Evolutionary conservation across 2,329 filamentous ascomycete species (phyloP), one percentile per base, ranked within the genome.

Genomic region (Fusarium coffeatum): DNA sequence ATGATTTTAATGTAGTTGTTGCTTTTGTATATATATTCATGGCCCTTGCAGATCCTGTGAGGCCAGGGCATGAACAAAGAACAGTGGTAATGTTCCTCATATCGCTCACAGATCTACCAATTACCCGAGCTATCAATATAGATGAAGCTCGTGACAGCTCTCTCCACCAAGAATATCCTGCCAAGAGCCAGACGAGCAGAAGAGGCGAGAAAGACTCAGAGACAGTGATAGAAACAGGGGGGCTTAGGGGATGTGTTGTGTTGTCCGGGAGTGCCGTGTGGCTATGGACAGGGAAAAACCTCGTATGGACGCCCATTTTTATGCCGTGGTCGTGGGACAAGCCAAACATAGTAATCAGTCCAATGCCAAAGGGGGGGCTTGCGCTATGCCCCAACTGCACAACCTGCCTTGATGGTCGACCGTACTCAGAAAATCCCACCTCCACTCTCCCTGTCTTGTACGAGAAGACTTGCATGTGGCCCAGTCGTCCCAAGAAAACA

Each of bases 291-390:
- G 59, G 57, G 68, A 49, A 72, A 68, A 69, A 71, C 27, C 68
- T 71, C 68, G 68, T 71, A 71, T 71, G 69, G 34, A 57, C 54
- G 69, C 50, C 56, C 64, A 56, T 69, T 72, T 69, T 71, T 72
- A 69, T 72, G 68, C 59, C 34, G 53, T 65, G 69, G 66, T 41
- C 59, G 60, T 73, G 66, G 68, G 65, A 74, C 72, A 74, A 62
- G 72, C 66, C 72, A 74, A 74, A 74, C 66, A 72, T 74, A 74
- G 72, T 50, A 72, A 68, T 73, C 71, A 59, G 34, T 61, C 27
- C 50, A 60, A 56, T 22, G 55, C 27, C 48, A 66, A 55, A 59
- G 63, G 65, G 66, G 60, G 63, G 59, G 49, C 50, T 60, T 63
- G 59, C 54, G 66, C 57, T 68, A 59, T 59, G 54, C 50, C 55